Evolutionary conservation across 73 alveolate genomes (phyloP), one percentile per base, ranked within the genome.

Genomic region (Paramecium sonneborni): DNA sequence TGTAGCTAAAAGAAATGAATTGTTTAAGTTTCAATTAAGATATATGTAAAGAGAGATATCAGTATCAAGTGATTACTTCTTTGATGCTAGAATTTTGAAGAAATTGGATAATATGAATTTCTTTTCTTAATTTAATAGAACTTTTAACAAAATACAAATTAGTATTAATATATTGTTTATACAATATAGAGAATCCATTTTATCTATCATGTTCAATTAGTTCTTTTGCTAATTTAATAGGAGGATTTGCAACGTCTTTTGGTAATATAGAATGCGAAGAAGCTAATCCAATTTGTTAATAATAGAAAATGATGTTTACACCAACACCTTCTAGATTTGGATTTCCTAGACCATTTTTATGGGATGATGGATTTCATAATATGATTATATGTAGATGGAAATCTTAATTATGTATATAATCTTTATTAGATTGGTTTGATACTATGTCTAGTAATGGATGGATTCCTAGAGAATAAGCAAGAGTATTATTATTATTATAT

Each of bases 331-430:
- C 97, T 57, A 85, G 99, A 14, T 92, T 98, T 39, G 95, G 93
- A 76, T 97, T 97, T 85, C 99, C 99, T 6, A 48, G 99, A 62
- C 99, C 99, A 12, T 98, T 98, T 93, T 92, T 98, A 76, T 98
- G 99, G 99, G 99, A 98, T 92, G 99, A 98, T 92, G 99, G 99
- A 21, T 98, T 98, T 85, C 99, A 98, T 85, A 95, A 96, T 57
- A 72, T 93, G 85, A 92, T 98, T 21, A 95, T 96, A 21, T 93
- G 99, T 68, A 86, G 95, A 52, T 98, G 99, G 99, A 94, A 97
- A 55, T 94, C 94, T 18, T 79, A 93, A 21, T 85, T 98, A 26
- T 96, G 98, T 85, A 76, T 95, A 88, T 99, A 96, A 69, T 93
- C 97, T 37, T 87, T 98, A 43, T 87, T 93, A 62, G 94, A 97